These are phyloP conservation scores for Kalanchoe fedtschenkoi DNA, from an alignment of 164 flowering plant genomes.

Conservation along the genomic window DNA sequence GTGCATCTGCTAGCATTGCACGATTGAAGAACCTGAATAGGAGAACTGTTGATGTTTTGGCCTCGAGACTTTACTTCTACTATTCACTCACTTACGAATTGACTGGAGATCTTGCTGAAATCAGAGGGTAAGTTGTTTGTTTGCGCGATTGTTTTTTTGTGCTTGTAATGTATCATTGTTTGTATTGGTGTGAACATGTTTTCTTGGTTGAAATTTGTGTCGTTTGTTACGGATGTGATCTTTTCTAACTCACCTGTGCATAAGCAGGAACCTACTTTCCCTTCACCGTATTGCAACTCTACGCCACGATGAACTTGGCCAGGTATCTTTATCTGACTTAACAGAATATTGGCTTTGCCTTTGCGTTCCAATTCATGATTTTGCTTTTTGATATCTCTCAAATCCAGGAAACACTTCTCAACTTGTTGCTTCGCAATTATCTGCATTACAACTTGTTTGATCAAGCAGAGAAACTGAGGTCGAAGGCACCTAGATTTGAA, in stretches of 20 bases:
- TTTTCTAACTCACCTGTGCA: slow-evolving; percentile 1
- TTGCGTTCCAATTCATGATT: background rate
- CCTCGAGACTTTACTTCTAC: slow-evolving; percentile 78
- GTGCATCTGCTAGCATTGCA: slow-evolving; percentile 74
- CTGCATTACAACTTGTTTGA: slow-evolving; percentile 93
- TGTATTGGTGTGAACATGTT: too few species aligned
- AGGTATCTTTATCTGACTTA: slow-evolving; percentile 36
- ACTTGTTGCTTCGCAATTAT: slow-evolving; percentile 81
- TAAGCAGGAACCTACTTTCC: slow-evolving; percentile 62
- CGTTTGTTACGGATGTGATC: too few species aligned
- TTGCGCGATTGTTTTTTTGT: too few species aligned
- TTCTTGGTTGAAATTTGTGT: too few species aligned
- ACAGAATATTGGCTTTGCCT: background rate
- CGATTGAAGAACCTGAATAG: slow-evolving; percentile 71
- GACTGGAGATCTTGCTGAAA: slow-evolving; percentile 90
- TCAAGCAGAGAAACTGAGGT: slow-evolving; percentile 90
- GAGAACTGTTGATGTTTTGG: slow-evolving; percentile 83
- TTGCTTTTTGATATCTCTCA: slow-evolving; percentile 8
- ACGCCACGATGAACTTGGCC: slow-evolving; percentile 95
- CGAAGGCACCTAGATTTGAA: slow-evolving; percentile 95
- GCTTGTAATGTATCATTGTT: too few species aligned
- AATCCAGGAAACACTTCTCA: slow-evolving; percentile 78
- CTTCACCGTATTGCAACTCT: slow-evolving; percentile 85
- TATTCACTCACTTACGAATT: slow-evolving; percentile 84
- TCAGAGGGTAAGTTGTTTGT: slow-evolving; percentile 57